Base-by-base conservation (phyloP, 2,329 filamentous ascomycete genomes). In the Hymenotorrendiella dingleyae region DNA sequence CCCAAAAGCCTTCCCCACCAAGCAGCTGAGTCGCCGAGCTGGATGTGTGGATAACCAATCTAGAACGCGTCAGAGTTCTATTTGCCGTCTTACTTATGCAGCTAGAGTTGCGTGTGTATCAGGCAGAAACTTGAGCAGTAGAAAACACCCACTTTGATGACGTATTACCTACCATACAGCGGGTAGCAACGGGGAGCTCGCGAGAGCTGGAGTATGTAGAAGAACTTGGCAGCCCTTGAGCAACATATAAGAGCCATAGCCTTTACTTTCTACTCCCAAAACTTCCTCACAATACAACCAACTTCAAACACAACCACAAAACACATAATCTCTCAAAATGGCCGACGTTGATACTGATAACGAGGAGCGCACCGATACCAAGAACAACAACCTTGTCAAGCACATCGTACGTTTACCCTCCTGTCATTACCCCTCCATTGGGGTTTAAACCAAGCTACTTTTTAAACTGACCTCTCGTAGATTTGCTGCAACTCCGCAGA, bases 371-470 rank as follows among this genome's bases (percentile, higher is more conserved):
- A 22, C 43, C 37, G 32, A 48, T 42, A 44, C 30, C 46, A 37
- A 44, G 42, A 42, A 24, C 30, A 41, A 48, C 24, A 34, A 36
- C 22, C 39, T 42, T 27, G 39, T 48, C 16, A 48, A 37, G 30
- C 39, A 48, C 28, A 34, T 48, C 28, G 46, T 48, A 40, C 11
- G 46, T 36, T 32, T 24, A 26, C 30, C 4, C 8, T 7, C n/a
- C 19, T n/a, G 12, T 20, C 24, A 11, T 19, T 19, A 24, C 30
- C 21, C 14, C 23, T 11, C 14, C 9, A 16, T 24, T 36, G 5
- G 17, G 12, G n/a, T n/a, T n/a, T n/a, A n/a, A n/a, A n/a, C n/a
- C n/a, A n/a, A n/a, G n/a, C n/a, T n/a, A n/a, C n/a, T n/a, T n/a
- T n/a, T n/a, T n/a, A n/a, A n/a, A n/a, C n/a, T n/a, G n/a, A n/a